Conservation (phyloP, 2,329 filamentous ascomycete genomes). For the Fusarium scirpi region DNA sequence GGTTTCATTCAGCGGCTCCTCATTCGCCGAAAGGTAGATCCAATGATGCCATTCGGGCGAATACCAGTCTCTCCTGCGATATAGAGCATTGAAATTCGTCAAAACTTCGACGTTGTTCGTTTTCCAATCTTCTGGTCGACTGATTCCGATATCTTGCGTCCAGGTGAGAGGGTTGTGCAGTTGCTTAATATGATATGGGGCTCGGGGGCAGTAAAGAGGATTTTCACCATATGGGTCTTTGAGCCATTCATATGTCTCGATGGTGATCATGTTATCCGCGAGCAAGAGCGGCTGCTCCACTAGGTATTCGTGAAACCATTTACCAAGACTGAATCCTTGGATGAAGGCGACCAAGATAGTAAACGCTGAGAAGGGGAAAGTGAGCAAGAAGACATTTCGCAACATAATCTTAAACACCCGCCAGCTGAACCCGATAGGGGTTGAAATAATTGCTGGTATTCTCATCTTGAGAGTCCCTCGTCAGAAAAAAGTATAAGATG, state of each 20-base stretch:
- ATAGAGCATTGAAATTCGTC: neutral
- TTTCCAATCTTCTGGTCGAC: neutral
- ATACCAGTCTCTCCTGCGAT: neutral
- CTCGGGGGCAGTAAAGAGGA: rapidly evolving
- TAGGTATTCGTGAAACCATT: neutral
- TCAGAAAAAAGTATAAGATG: neutral
- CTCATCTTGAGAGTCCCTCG: neutral
- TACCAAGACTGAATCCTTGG: neutral
- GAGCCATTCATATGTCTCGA: neutral
- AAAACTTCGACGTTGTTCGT: neutral
- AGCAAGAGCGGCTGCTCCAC: rapidly evolving
- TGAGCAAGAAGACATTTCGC: neutral
- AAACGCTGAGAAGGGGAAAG: neutral
- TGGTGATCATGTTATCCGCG: rapidly evolving
- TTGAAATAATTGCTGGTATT: rapidly evolving
- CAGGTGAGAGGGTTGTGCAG: neutral
- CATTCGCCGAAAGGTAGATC: neutral
- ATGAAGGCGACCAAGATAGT: neutral
- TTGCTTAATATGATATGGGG: neutral
- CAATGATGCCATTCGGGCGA: neutral
- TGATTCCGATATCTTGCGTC: neutral
- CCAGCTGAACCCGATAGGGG: neutral
- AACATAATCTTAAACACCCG: rapidly evolving
- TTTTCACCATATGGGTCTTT: neutral
- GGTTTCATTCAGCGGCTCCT: neutral